Conservation (phyloP, 805 yeast genomes). For the Wickerhamiella alocasiicola region DNA sequence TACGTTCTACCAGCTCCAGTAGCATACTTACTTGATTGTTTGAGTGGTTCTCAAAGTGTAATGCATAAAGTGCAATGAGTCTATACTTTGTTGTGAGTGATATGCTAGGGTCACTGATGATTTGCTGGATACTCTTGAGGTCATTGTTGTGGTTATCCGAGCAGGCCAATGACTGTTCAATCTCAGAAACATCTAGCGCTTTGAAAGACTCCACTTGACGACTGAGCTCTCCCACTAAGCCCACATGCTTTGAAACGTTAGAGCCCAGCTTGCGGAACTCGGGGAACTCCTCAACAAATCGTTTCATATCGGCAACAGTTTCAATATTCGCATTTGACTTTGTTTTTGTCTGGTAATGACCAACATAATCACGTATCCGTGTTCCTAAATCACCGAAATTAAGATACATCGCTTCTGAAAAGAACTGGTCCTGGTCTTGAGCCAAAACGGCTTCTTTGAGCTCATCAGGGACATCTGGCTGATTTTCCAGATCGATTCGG, state of each 20-base stretch:
- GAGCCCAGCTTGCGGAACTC: slow-evolving; percentile 81
- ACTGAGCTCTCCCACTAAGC: slow-evolving; percentile 77
- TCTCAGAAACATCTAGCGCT: slow-evolving; percentile 76
- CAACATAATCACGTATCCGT: slow-evolving; percentile 70
- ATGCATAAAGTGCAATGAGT: slow-evolving; percentile 57
- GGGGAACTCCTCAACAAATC: slow-evolving; percentile 83
- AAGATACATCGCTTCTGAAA: slow-evolving; percentile 64
- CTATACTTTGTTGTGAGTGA: slow-evolving; percentile 49
- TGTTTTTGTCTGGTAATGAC: slow-evolving; percentile 67
- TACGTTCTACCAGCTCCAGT: slow-evolving; percentile 21
- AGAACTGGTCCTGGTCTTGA: slow-evolving; percentile 64
- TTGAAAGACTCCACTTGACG: slow-evolving; percentile 46
- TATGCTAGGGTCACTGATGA: slow-evolving; percentile 35
- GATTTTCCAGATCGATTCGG: slow-evolving; percentile 51
- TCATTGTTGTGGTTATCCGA: slow-evolving; percentile 47
- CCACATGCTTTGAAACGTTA: slow-evolving; percentile 85
- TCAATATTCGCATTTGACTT: slow-evolving; percentile 59
- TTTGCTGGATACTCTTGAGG: slow-evolving; percentile 39
- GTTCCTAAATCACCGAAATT: slow-evolving; percentile 95
- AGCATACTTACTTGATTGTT: slow-evolving; percentile 34
- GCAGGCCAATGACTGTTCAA: slow-evolving; percentile 76
- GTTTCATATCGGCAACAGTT: slow-evolving; percentile 79
- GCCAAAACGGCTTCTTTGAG: slow-evolving; percentile 52
- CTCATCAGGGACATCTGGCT: slow-evolving; percentile 46
- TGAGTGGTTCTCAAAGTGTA: slow-evolving; percentile 49